Evolutionary conservation across 129 eudicot species (phyloP).

Genomic region (Lonicera japonica): DNA sequence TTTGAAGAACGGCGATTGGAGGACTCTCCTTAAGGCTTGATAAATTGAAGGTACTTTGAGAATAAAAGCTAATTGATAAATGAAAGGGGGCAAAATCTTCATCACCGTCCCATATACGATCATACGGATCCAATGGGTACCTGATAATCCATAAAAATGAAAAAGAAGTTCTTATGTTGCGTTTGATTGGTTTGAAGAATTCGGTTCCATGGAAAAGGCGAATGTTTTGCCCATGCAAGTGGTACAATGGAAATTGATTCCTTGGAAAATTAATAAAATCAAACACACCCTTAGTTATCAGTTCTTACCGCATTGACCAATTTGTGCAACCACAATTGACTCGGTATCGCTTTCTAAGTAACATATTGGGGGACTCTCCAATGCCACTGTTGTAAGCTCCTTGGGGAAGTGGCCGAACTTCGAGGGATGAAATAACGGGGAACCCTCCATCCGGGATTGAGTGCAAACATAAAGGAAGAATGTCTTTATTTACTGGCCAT

Average conservation of each 20-base stretch:
- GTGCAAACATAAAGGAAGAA: slow-evolving; percentile 52
- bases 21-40: slow-evolving; percentile 46
- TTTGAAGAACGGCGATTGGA: slow-evolving; percentile 67
- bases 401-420: slow-evolving; percentile 73
- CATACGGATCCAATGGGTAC: slow-evolving; percentile 82
- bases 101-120: slow-evolving; percentile 92
- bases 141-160: slow-evolving; percentile 23
- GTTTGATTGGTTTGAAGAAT: no score
- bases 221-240: no score
- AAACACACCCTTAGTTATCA: neutral
- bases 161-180: no score
- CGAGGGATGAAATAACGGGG: slow-evolving; percentile 80
- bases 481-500: slow-evolving; percentile 52
- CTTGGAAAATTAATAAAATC: no score
- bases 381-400: slow-evolving; percentile 51
- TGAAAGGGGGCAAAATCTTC: slow-evolving; percentile 63
- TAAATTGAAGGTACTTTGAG: slow-evolving; percentile 33
- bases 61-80: slow-evolving; percentile 52
- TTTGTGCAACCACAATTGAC: slow-evolving; percentile 72
- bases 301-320: slow-evolving; percentile 58
- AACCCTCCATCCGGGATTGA: slow-evolving; percentile 60
- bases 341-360: slow-evolving; percentile 60
- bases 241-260: no score
- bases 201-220: no score
- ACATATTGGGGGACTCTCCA: slow-evolving; percentile 34